Evolutionary conservation across 345 rosid species (phyloP), one percentile per base, ranked within the genome.

Genomic region (Eucalyptus camaldulensis): DNA sequence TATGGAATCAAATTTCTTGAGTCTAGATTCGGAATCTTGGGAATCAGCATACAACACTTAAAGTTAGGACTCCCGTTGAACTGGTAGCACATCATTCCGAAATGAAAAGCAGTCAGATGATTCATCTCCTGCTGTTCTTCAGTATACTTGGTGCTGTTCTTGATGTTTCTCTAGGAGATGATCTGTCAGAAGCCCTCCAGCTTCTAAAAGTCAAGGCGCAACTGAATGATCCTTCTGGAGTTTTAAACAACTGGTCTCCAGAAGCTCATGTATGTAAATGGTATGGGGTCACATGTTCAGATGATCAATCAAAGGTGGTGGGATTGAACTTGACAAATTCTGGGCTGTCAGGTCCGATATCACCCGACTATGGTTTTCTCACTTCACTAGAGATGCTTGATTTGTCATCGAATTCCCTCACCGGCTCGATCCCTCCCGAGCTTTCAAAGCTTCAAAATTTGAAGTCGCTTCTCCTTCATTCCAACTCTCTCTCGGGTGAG

Each of bases 241-340:
- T 89, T 91, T 95, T 97, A 13, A 87, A 89, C 58, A 90, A 88
- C 91, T 97, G 99, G 99, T 91, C 96, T 62, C 69, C 80, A 43
- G 85, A 80, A 88, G 89, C 90, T 89, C 90, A 90, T 67, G 21
- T 93, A 44, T 96, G 97, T 90, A 93, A 91, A 88, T 97, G 99
- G 99, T 90, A 90, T 80, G 96, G 99, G 40, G 86, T 97, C 47
- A 87, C 92, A n/a, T 96, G 99, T 92, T 93, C 96, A 31, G 91
- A 60, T 58, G 95, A 95, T 90, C 91, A 89, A 86, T 88, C 87
- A 44, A 90, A 80, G 33, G 92, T 94, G 87, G 88, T 93, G 65
- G 93, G 93, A 56, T 91, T 97, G 92, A 96, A 95, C 91, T 92
- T 97, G 87, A 92, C 99, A 12, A 87, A 92, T 89, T 93, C 94